phyloP scores from a whole-genome alignment of 2,329 filamentous ascomycete species.

The Talaromyces albobiverticillius region DNA sequence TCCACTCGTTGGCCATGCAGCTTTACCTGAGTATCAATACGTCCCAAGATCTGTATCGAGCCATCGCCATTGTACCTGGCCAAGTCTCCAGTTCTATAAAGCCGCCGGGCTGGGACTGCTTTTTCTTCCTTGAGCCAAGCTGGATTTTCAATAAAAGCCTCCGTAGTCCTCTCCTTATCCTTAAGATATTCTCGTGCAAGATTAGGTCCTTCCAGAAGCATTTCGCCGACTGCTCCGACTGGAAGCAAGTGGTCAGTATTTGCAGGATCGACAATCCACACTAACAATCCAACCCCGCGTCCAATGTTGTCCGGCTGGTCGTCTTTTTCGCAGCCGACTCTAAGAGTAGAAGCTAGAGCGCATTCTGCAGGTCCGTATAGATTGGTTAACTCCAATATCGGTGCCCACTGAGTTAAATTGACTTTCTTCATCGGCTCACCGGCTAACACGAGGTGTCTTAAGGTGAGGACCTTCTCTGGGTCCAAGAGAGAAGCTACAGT shows the following conservation, averaged over 20 bases:
- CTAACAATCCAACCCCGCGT: conserved; percentile 39
- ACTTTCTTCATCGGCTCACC: conserved; percentile 50
- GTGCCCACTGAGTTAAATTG: conserved; percentile 34
- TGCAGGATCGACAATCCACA: conserved; percentile 47
- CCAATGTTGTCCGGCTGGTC: conserved; percentile 18
- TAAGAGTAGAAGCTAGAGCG: not conserved
- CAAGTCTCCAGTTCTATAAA: conserved; percentile 35
- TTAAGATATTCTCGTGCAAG: conserved; percentile 46
- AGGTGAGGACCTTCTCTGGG: conserved; percentile 40
- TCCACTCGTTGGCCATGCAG: conserved; percentile 42
- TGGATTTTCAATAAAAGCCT: conserved; percentile 36
- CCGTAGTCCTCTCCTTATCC: conserved; percentile 34
- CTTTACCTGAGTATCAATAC: conserved; percentile 39
- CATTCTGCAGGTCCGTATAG: conserved; percentile 46
- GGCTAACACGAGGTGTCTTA: conserved; percentile 43
- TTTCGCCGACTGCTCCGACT: conserved; percentile 37
- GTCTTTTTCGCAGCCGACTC: not conserved
- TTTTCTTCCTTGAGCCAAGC: conserved; percentile 29
- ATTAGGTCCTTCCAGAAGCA: conserved; percentile 41
- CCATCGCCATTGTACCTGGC: conserved; percentile 37
- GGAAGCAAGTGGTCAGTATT: conserved; percentile 42
- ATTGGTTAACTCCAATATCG: conserved; percentile 38
- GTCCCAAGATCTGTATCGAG: conserved; percentile 28
- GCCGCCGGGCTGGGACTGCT: conserved; percentile 28
- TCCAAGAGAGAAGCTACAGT: conserved; percentile 52